Conservation (phyloP, 176 grass and related monocot genomes). For the Pontederia paniculata region DNA sequence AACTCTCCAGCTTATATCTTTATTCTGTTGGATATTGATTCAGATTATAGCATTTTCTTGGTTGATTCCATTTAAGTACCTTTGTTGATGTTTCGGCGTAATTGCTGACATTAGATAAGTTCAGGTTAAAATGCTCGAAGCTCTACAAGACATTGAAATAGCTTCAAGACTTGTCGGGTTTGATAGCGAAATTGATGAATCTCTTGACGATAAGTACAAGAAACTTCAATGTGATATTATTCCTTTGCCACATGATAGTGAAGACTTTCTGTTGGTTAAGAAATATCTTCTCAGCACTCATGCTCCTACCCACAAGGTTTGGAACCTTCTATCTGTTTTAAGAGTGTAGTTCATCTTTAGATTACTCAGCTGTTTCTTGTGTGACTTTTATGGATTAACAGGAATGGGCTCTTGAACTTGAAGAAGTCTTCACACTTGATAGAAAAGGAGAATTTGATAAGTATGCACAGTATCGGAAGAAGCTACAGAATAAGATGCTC, state of each 20-base stretch:
- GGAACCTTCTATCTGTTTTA: conserved; percentile 11
- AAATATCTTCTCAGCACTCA: conserved; percentile 82
- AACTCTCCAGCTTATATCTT: too few species aligned
- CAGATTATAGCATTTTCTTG: too few species aligned
- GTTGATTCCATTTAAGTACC: too few species aligned
- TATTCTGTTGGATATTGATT: conserved; percentile 7
- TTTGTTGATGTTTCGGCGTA: too few species aligned
- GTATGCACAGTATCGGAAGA: conserved; percentile 57
- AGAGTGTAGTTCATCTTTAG: conserved; percentile 3
- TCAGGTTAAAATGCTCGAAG: conserved; percentile 94
- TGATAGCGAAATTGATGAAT: conserved; percentile 56
- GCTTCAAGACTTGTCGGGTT: conserved; percentile 92
- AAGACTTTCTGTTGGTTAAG: conserved; percentile 76
- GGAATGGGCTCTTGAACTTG: conserved; percentile 89
- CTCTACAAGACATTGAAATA: conserved; percentile 95
- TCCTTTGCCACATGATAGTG: conserved; percentile 58
- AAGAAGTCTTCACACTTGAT: conserved; percentile 83
- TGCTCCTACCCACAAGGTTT: conserved; percentile 95
- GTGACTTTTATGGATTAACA: conserved; percentile 23
- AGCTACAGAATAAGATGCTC: conserved; percentile 89
- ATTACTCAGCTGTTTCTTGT: not conserved
- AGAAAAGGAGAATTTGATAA: conserved; percentile 73
- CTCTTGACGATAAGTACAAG: conserved; percentile 80
- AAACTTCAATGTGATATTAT: conserved; percentile 68
- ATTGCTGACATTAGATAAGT: conserved; percentile 7